Base-by-base conservation (phyloP, 2,329 filamentous ascomycete genomes). In the Knufia petricola region DNA sequence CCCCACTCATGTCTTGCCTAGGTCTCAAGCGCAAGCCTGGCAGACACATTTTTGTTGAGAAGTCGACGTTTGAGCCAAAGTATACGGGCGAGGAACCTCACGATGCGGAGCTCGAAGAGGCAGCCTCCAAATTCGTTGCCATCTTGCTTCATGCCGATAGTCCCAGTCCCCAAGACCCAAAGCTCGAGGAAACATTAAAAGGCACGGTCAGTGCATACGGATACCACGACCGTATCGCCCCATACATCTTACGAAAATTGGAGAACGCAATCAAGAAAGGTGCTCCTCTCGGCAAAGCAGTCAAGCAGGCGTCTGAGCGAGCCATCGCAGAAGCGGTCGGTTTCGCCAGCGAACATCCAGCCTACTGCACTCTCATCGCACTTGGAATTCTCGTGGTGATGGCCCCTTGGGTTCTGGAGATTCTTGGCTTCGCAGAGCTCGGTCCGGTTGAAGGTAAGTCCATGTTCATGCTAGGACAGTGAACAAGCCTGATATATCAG, bases 391-490 rank as follows among this genome's bases (percentile, higher is more conserved):
- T 63, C 28, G 53, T 47, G 7, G 19, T 57, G 3, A 21, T 63
- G 28, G 34, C 51, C 2, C 61, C 60, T 7, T 61, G 58, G 59
- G 52, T 59, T 9, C 41, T 63, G 17, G 57, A 60, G 44, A 40
- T 50, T 1, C 39, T 64, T 23, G 61, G 61, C 0, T 64, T 63
- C 39, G 57, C 48, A 0, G 60, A 57, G 41, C 15, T 56, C 17
- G 61, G 61, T 10, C 55, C 56, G 1, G 38, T 61, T 24, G 56
- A 57, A 49, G 59, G 52, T 30, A 58, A 3, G 30, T 55, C 46
- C 17, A 20, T 15, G n/a, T 21, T n/a, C 12, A 10, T 38, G 17
- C 9, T 38, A 10, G 9, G 9, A 38, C 36, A 38, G 9, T 10
- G 36, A 8, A 8, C 17, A 19, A 38, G 36, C n/a, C 9, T n/a